These are phyloP conservation scores for Chrysoporthe deuterocubensis DNA, from an alignment of 2,329 filamentous ascomycete species.

Conservation along the genomic window DNA sequence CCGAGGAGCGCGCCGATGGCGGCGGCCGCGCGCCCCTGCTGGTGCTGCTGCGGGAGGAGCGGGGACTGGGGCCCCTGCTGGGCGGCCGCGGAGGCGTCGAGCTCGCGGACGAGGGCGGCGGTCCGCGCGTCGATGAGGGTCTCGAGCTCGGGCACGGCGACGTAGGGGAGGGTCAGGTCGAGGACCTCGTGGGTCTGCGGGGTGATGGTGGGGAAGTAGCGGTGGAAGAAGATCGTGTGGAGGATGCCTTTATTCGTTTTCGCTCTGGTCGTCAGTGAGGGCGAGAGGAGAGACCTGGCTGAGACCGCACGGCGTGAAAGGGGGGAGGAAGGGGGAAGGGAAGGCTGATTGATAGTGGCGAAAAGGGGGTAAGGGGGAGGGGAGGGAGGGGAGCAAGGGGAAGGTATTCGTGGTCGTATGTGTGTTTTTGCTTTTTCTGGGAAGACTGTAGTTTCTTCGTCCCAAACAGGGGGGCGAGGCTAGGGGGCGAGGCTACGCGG, in stretches of 20 bases:
- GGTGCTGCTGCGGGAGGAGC: slow-evolving; percentile 20
- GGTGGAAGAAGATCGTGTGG: slow-evolving; percentile 98
- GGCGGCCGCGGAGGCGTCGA: slow-evolving; percentile 57
- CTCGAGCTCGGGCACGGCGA: slow-evolving; percentile 88
- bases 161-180: slow-evolving; percentile 85
- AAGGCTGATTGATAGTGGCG: neutral
- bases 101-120: slow-evolving; percentile 76
- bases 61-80: slow-evolving; percentile 18
- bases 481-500: neutral
- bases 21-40: slow-evolving; percentile 23
- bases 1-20: slow-evolving; percentile 23
- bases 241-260: slow-evolving; percentile 68
- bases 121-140: slow-evolving; percentile 91
- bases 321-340: neutral
- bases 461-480: neutral
- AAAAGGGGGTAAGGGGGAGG: neutral
- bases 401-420: too few relatives aligned
- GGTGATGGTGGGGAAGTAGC: slow-evolving; percentile 86
- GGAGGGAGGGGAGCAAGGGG: neutral
- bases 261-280: slow-evolving; percentile 9
- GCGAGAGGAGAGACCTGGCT: neutral
- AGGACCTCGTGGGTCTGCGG: slow-evolving; percentile 87
- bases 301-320: neutral
- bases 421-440: too few relatives aligned
- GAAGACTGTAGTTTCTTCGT: too few relatives aligned